Conservation (phyloP, 2,329 filamentous ascomycete species). For the Thermoascus crustaceus region DNA sequence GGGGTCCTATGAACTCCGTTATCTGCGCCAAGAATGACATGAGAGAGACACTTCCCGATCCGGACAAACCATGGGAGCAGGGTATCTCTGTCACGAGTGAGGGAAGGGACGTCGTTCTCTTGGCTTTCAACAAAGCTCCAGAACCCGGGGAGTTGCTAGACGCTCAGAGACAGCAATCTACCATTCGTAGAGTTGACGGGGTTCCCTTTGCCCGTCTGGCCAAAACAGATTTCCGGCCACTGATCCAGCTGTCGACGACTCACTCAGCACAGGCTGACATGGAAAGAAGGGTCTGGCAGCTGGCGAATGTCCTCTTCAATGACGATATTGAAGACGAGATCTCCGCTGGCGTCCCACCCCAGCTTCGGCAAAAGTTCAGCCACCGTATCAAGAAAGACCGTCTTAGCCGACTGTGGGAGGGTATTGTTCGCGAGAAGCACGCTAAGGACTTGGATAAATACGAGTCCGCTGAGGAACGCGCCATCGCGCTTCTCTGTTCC, state of each 20-base stretch:
- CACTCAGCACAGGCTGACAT: slow-evolving; percentile 22
- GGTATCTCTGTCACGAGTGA: slow-evolving; percentile 40
- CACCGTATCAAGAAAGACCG: slow-evolving; percentile 43
- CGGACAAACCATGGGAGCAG: slow-evolving; percentile 43
- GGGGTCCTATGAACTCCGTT: slow-evolving; percentile 66
- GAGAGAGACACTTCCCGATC: slow-evolving; percentile 12
- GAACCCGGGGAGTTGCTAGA: slow-evolving; percentile 24
- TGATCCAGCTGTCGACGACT: slow-evolving; percentile 20
- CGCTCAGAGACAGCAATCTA: slow-evolving; percentile 26
- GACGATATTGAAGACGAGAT: slow-evolving; percentile 44
- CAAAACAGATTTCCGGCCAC: slow-evolving; percentile 26
- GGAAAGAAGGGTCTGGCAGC: slow-evolving; percentile 62
- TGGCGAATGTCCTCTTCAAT: slow-evolving; percentile 83
- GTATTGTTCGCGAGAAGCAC: slow-evolving; percentile 51
- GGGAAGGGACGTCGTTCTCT: slow-evolving; percentile 23
- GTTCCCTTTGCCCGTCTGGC: slow-evolving; percentile 48
- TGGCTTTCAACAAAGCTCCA: slow-evolving; percentile 16
- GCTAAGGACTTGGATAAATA: slow-evolving; percentile 58
- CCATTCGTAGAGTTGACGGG: slow-evolving; percentile 45
- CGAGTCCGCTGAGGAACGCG: slow-evolving; percentile 67
- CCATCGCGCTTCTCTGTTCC: slow-evolving; percentile 68
- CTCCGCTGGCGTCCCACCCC: slow-evolving; percentile 32
- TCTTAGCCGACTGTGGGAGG: slow-evolving; percentile 35
- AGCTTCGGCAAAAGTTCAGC: slow-evolving; percentile 31
- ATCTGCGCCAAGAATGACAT: slow-evolving; percentile 50